Evolutionary conservation across 2,329 filamentous ascomycete genomes (phyloP).

Genomic region (Monilinia polystroma): DNA sequence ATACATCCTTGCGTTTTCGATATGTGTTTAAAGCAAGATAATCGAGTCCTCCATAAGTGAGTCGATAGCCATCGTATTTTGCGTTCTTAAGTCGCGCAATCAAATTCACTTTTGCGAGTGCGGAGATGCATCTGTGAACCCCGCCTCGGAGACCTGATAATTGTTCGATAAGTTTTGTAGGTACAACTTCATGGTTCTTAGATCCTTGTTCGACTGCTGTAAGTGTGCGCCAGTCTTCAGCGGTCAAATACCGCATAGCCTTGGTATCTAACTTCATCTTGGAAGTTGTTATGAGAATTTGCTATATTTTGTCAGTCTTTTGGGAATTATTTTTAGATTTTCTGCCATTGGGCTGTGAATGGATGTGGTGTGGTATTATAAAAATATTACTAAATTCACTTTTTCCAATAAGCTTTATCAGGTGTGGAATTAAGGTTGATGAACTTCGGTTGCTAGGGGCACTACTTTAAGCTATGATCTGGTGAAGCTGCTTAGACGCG

Average conservation of each 20-base stretch:
- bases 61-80: conserved; percentile 93
- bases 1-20: conserved; percentile 74
- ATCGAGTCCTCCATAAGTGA: conserved; percentile 95
- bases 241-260: conserved; percentile 84
- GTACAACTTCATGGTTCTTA: conserved; percentile 96
- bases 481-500: conserved; percentile 25
- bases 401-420: no score
- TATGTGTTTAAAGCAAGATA: conserved; percentile 95
- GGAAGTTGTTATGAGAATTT: conserved; percentile 5
- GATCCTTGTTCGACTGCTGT: conserved; percentile 90
- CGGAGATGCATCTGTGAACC: conserved; percentile 84
- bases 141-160: conserved; percentile 79
- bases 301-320: background rate
- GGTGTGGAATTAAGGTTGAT: conserved; percentile 21
- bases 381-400: background rate
- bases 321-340: conserved; percentile 16
- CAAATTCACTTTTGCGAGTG: conserved; percentile 85
- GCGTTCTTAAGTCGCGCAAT: conserved; percentile 94
- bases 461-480: conserved; percentile 24
- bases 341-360: conserved; percentile 18
- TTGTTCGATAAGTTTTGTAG: conserved; percentile 82
- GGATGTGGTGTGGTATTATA: background rate
- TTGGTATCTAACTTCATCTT: conserved; percentile 93
- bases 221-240: conserved; percentile 94
- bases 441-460: conserved; percentile 18